Conservation (phyloP, 371 early-diverging fungal genomes). For the Syncephalis fuscata region DNA sequence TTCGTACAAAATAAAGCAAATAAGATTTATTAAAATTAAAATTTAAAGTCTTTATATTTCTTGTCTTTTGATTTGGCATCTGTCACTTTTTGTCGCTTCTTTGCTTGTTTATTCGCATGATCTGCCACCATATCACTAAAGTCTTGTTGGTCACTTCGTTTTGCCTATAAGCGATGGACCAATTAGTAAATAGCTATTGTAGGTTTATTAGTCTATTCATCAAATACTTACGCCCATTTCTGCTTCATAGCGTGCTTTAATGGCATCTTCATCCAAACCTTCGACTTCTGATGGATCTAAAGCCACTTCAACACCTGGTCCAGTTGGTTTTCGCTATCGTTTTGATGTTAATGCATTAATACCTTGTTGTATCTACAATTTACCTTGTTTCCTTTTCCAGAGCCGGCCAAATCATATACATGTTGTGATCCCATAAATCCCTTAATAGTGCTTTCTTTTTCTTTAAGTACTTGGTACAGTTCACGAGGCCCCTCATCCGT, state of each 20-base stretch:
- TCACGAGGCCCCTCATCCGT: conserved; percentile 45
- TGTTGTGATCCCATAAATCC: conserved; percentile 93
- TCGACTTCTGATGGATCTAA: conserved; percentile 63
- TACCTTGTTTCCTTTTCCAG: conserved; percentile 15
- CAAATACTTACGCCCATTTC: conserved; percentile 24
- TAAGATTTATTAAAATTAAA: conserved; percentile 3
- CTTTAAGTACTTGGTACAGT: conserved; percentile 78
- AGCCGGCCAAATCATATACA: conserved; percentile 56
- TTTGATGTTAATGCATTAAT: conserved; percentile 6
- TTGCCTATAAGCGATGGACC: no score
- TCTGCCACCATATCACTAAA: conserved; percentile 80
- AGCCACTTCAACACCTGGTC: conserved; percentile 45
- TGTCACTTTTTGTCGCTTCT: conserved; percentile 41
- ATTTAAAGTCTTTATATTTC: conserved; percentile 11
- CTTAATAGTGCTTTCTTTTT: conserved; percentile 48
- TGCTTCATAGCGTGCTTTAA: conserved; percentile 56
- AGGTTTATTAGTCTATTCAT: no score
- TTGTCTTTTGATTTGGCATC: conserved; percentile 13
- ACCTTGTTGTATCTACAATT: neutral
- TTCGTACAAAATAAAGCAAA: no score
- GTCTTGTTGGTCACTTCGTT: conserved; percentile 31
- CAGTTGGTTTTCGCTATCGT: conserved; percentile 27
- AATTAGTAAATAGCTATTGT: neutral
- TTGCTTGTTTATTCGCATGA: conserved; percentile 46
- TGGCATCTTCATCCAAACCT: conserved; percentile 47